Evolutionary conservation across 495 filamentous ascomycete genomes (phyloP).

Genomic region (Cercophora samala): DNA sequence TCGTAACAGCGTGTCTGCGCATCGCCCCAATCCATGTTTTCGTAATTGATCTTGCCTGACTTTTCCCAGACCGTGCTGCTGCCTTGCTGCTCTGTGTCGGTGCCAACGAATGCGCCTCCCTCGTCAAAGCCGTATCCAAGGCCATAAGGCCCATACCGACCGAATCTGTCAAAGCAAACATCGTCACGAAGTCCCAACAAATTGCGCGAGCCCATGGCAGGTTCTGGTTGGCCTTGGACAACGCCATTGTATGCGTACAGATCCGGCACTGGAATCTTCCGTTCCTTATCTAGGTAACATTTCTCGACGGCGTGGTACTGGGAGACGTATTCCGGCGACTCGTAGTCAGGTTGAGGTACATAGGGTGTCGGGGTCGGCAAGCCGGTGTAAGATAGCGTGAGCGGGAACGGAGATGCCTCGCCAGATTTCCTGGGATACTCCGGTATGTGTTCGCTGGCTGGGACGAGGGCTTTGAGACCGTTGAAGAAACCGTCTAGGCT

Average conservation of each 20-base stretch:
- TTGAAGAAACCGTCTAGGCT: slow-evolving; percentile 74
- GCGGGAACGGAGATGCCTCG: slow-evolving; percentile 28
- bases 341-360: slow-evolving; percentile 66
- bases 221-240: slow-evolving; percentile 73
- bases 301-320: slow-evolving; percentile 62
- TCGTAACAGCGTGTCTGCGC: slow-evolving; percentile 66
- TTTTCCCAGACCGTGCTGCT: slow-evolving; percentile 67
- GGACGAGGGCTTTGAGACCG: slow-evolving; percentile 66
- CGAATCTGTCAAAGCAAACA: slow-evolving; percentile 91
- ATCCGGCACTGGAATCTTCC: slow-evolving; percentile 57
- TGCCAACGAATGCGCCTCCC: slow-evolving; percentile 73
- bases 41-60: slow-evolving; percentile 69
- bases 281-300: slow-evolving; percentile 70
- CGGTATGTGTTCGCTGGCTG: slow-evolving; percentile 59
- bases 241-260: slow-evolving; percentile 70
- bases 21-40: slow-evolving; percentile 68
- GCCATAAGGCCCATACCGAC: slow-evolving; percentile 86
- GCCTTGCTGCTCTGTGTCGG: slow-evolving; percentile 72
- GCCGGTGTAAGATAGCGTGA: slow-evolving; percentile 34
- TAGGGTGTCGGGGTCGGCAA: slow-evolving; percentile 58
- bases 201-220: slow-evolving; percentile 75
- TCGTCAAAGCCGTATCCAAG: slow-evolving; percentile 71
- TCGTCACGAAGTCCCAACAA: slow-evolving; percentile 75
- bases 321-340: slow-evolving; percentile 53
- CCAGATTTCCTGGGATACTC: slow-evolving; percentile 64